Percentiles rank a stretch among this genome's conserved stretches.
phyloP scores from a whole-genome alignment of 2,329 filamentous ascomycete genomes.

The Colletotrichum tabaci region DNA sequence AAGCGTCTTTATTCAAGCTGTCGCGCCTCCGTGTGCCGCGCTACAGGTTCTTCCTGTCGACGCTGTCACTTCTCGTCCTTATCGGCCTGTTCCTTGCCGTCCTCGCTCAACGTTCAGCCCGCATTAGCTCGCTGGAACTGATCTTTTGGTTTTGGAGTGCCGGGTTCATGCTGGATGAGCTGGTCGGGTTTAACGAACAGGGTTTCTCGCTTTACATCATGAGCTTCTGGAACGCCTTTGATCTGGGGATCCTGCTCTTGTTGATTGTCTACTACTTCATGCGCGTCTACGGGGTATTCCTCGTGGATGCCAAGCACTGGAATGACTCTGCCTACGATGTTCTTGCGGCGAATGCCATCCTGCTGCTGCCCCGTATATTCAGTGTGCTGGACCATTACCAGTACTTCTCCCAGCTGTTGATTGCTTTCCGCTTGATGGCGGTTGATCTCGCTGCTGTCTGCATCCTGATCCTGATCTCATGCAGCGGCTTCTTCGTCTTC shows the following conservation, averaged over 20 bases:
- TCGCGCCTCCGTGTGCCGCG: constrained; percentile 91
- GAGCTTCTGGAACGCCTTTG: constrained; percentile 98
- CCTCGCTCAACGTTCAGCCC: constrained; percentile 79
- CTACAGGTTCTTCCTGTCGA: constrained; percentile 92
- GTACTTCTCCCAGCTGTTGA: constrained; percentile 95
- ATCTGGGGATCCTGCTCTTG: constrained; percentile 88
- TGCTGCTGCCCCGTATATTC: constrained; percentile 92
- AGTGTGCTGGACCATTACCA: constrained; percentile 94
- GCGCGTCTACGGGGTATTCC: constrained; percentile 87
- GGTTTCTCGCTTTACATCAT: constrained; percentile 97
- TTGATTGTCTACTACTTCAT: constrained; percentile 92
- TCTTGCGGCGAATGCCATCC: constrained; percentile 90
- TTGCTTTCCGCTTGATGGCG: constrained; percentile 95
- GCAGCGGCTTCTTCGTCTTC: constrained; percentile 95
- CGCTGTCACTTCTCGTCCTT: constrained; percentile 86
- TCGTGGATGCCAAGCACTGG: constrained; percentile 81
- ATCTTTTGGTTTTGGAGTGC: constrained; percentile 99
- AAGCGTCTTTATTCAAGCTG: constrained; percentile 92
- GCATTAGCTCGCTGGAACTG: constrained; percentile 88
- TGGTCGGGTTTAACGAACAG: constrained; percentile 96
- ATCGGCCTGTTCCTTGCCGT: constrained; percentile 90
- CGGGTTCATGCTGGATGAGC: constrained; percentile 95
- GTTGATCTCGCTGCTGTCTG: constrained; percentile 89
- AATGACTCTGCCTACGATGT: constrained; percentile 93
- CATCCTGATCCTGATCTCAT: constrained; percentile 86